These are phyloP conservation scores for Powellomyces hirtus DNA, from an alignment of 192 early-diverging fungal species.

Conservation along the genomic window DNA sequence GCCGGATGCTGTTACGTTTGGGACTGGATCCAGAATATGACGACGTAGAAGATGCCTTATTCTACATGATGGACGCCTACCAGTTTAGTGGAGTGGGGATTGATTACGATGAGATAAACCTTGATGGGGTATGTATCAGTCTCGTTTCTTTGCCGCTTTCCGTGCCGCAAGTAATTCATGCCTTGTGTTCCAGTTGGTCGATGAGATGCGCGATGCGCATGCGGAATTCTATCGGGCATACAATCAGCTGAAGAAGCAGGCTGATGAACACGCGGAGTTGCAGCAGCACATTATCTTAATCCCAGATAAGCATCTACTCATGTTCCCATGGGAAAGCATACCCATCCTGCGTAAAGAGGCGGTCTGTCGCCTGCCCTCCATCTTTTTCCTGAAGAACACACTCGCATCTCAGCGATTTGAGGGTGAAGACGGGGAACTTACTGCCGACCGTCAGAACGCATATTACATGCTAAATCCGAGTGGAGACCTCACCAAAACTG, in stretches of 20 bases:
- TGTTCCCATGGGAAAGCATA: slow-evolving; percentile 87
- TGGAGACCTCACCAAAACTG: slow-evolving; percentile 80
- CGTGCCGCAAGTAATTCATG: too few species aligned
- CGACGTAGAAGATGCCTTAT: slow-evolving; percentile 69
- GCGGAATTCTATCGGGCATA: slow-evolving; percentile 21
- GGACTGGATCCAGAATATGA: slow-evolving; percentile 51
- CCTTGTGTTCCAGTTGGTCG: background rate
- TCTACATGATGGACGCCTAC: slow-evolving; percentile 68
- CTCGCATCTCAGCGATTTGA: background rate
- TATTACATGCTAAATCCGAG: slow-evolving; percentile 93
- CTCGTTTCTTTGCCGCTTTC: slow-evolving; percentile 13
- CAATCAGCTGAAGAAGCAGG: background rate
- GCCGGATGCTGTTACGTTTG: slow-evolving; percentile 53
- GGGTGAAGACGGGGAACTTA: background rate
- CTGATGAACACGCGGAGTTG: background rate
- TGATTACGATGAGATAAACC: slow-evolving; percentile 55
- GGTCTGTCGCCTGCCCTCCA: slow-evolving; percentile 77
- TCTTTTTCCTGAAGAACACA: slow-evolving; percentile 71
- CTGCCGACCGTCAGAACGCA: slow-evolving; percentile 26
- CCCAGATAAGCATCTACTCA: slow-evolving; percentile 79
- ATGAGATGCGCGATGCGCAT: slow-evolving; percentile 31
- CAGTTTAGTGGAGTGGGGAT: slow-evolving; percentile 50
- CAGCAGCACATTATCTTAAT: slow-evolving; percentile 72
- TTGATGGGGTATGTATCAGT: slow-evolving; percentile 35
- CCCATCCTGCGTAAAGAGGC: slow-evolving; percentile 67